Conservation (phyloP, 1,139 yeast species). For the Lodderomyces metapsilosis region DNA sequence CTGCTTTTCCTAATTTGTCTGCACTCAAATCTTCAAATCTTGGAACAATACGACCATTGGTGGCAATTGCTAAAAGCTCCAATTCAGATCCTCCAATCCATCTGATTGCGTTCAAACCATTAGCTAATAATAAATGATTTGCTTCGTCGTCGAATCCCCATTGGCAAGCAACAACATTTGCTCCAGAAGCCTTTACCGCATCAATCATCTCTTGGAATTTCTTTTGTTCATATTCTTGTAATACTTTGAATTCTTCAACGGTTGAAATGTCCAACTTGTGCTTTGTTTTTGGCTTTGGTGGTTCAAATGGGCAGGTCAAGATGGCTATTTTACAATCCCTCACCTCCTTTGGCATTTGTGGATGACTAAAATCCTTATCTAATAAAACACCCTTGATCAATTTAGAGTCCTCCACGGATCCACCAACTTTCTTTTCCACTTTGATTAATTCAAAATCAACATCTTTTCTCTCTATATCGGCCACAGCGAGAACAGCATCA, state of each 20-base stretch:
- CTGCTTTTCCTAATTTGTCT: constrained; percentile 86
- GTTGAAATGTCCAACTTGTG: constrained; percentile 91
- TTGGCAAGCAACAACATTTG: constrained; percentile 95
- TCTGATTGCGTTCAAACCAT: constrained; percentile 90
- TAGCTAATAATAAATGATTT: constrained; percentile 84
- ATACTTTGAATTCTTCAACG: constrained; percentile 87
- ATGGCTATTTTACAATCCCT: constrained; percentile 88
- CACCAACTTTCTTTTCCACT: constrained; percentile 95
- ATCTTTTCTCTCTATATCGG: constrained; percentile 87
- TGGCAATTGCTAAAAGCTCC: constrained; percentile 94
- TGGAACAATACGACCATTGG: constrained; percentile 95
- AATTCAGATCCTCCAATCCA: constrained; percentile 99
- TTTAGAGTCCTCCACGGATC: constrained; percentile 80
- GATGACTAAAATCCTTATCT: constrained; percentile 97
- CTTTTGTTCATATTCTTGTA: constrained; percentile 88
- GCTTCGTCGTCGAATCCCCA: constrained; percentile 99
- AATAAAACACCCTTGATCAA: constrained; percentile 88
- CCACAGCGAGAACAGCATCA: constrained; percentile 90
- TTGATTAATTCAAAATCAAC: constrained; percentile 96
- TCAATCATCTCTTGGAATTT: constrained; percentile 91
- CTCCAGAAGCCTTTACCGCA: constrained; percentile 84
- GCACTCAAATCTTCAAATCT: constrained; percentile 87
- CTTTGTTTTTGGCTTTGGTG: constrained; percentile 98
- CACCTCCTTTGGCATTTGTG: constrained; percentile 90
- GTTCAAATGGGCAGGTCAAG: constrained; percentile 97